phyloP scores from a whole-genome alignment of 352 stramenopile genomes.

The Peronospora farinosa region DNA sequence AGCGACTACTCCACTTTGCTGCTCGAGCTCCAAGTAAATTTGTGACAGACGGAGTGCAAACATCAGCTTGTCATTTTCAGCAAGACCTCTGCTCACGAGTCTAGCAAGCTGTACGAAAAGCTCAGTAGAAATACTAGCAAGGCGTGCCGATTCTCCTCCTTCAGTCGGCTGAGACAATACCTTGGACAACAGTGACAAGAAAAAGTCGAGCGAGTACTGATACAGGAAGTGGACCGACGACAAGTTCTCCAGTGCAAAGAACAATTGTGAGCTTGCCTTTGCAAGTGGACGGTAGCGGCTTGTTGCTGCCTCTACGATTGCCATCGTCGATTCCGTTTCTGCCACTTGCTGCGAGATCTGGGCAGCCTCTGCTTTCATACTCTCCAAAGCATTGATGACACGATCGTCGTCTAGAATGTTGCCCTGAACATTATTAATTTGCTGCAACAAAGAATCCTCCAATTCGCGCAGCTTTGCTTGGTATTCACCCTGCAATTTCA shows the following conservation, averaged over 20 bases:
- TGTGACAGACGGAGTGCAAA: slow-evolving; percentile 94
- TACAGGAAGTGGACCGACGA: slow-evolving; percentile 97
- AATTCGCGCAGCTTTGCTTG: slow-evolving; percentile 94
- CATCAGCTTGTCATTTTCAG: slow-evolving; percentile 97
- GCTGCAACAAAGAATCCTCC: slow-evolving; percentile 96
- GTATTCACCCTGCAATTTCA: slow-evolving; percentile 98
- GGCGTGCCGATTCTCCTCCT: slow-evolving; percentile 29
- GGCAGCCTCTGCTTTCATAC: slow-evolving; percentile 95
- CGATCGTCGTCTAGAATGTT: slow-evolving; percentile 99
- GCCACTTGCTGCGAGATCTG: slow-evolving; percentile 91
- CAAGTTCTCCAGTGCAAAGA: slow-evolving; percentile 91
- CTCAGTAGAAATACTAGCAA: slow-evolving; percentile 60
- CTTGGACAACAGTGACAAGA: slow-evolving; percentile 92
- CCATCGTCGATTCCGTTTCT: slow-evolving; percentile 80
- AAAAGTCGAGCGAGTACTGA: slow-evolving; percentile 97
- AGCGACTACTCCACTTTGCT: slow-evolving; percentile 41
- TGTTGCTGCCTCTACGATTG: slow-evolving; percentile 85
- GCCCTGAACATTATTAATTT: slow-evolving; percentile 97
- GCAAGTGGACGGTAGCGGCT: slow-evolving; percentile 94
- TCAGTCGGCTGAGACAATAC: slow-evolving; percentile 68
- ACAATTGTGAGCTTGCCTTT: slow-evolving; percentile 79
- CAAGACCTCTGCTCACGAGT: slow-evolving; percentile 91
- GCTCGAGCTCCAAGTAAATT: slow-evolving; percentile 81
- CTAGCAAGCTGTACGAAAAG: slow-evolving; percentile 91
- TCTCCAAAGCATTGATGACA: slow-evolving; percentile 97